Evolutionary conservation across 116 monocot species (phyloP), one percentile per base, ranked within the genome.

Genomic region (Iris pallida): DNA sequence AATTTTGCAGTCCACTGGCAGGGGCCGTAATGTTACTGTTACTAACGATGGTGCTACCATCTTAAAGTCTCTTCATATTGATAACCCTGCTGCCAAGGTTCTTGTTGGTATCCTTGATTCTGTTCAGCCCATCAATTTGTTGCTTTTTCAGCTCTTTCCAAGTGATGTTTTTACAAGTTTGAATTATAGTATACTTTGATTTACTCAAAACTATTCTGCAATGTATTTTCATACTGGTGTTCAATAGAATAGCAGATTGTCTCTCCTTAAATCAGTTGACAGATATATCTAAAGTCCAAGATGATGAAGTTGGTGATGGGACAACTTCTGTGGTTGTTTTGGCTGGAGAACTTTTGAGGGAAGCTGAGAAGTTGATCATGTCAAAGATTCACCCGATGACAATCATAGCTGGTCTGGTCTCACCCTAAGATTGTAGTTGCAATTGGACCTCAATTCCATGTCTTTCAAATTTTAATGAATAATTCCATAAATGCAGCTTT

Each of bases 241-340:
- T n/a, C 53, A 16, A 67, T 67, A 7, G 9, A 67, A 53, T n/a
- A 20, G 41, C 10, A 20, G 6, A 59, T 15, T 6, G 45, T 69
- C 63, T 42, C 11, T 73, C 67, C 82, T 85, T 85, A 77, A 77
- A 51, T 60, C 19, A 55, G 68, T 42, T 20, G 3, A 42, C 68
- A 97, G 97, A 98, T 76, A 98, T 98, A 52, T 98, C 98, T 13
- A 98, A 98, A 84, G 98, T 98, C 66, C 98, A 98, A 82, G 98
- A 98, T 88, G 98, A 98, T 72, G 98, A 98, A 55, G 98, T 98
- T 55, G 98, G 98, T 72, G 98, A 92, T 79, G 89, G 87, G 43
- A 93, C 87, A 68, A 86, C 89, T 59, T 86, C 86, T 58, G 89
- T 93, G 63, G 89, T 89, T 78, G 82, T 89, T 64, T 82, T 93